Percentiles rank a stretch among this genome's conserved stretches.
Evolutionary conservation across 2,329 filamentous ascomycete species (phyloP).

Genomic region (Alternaria sp.): DNA sequence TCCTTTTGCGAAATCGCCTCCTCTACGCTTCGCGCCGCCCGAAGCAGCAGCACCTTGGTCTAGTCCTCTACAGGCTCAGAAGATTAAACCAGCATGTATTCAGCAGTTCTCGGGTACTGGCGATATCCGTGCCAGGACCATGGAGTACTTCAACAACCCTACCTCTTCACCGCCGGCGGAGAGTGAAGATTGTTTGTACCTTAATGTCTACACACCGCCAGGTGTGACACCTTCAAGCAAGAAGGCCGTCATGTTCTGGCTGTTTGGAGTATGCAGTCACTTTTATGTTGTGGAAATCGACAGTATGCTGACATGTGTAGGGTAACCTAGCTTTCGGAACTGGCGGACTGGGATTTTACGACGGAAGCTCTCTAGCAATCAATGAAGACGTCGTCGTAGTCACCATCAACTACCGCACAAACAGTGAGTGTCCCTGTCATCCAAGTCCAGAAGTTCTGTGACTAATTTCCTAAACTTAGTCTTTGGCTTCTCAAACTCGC

Average conservation of each 20-base stretch:
- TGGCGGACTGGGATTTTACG: conserved; percentile 20
- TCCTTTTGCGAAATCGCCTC: conserved; percentile 23
- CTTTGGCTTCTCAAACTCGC: conserved; percentile 28
- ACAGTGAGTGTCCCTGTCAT: conserved; percentile 22
- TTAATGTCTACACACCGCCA: conserved; percentile 44
- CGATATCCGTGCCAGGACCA: conserved; percentile 18
- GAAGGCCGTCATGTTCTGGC: conserved; percentile 24
- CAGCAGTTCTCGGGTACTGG: conserved; percentile 19
- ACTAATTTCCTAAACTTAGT: too few relatives aligned
- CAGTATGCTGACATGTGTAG: conserved; percentile 17
- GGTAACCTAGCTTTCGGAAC: conserved; percentile 29
- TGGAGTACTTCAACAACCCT: conserved; percentile 17
- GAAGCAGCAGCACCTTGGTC: conserved; percentile 19
- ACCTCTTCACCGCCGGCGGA: conserved; percentile 16
- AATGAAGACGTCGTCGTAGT: conserved; percentile 31
- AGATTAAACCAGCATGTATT: conserved; percentile 19
- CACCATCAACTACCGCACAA: conserved; percentile 34
- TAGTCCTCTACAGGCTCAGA: conserved; percentile 13
- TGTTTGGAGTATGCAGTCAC: conserved; percentile 8
- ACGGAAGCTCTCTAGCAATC: conserved; percentile 33
- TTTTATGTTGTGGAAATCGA: too few relatives aligned
- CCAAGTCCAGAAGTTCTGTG: too few relatives aligned
- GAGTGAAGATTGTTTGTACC: conserved; percentile 49
- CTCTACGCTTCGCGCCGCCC: conserved; percentile 22
- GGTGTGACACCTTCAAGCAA: conserved; percentile 8